phyloP scores from a whole-genome alignment of 2,329 filamentous ascomycete genomes.

The Xylogone sp. region DNA sequence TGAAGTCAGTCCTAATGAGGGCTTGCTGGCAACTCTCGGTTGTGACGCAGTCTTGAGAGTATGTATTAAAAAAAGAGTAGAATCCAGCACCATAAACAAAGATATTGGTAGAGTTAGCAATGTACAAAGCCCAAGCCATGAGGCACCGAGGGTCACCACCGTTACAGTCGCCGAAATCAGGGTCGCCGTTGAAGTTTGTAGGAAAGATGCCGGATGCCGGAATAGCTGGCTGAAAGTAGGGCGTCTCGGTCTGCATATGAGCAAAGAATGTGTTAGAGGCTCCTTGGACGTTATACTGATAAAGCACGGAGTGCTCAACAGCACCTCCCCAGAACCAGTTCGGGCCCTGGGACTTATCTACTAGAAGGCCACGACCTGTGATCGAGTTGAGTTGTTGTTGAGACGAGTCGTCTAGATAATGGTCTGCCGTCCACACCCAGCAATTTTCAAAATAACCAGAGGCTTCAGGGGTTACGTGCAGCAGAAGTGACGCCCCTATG shows the following conservation, averaged over 20 bases:
- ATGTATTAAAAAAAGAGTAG: constrained; percentile 56
- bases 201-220: constrained; percentile 45
- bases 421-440: constrained; percentile 41
- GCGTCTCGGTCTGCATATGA: constrained; percentile 38
- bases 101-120: constrained; percentile 45
- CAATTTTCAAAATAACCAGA: constrained; percentile 40
- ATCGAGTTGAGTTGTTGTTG: constrained; percentile 68
- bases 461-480: constrained; percentile 26
- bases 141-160: constrained; percentile 41
- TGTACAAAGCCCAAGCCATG: constrained; percentile 60
- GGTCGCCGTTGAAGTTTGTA: constrained; percentile 29
- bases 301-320: constrained; percentile 59
- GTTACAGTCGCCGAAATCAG: constrained; percentile 46
- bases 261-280: constrained; percentile 41
- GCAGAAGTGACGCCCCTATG: constrained; percentile 25
- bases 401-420: constrained; percentile 25
- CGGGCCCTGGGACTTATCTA: constrained; percentile 68
- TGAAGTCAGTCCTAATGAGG: no score
- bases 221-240: constrained; percentile 44
- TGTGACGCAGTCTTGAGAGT: constrained; percentile 43
- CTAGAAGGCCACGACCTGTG: constrained; percentile 64
- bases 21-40: constrained; percentile 44
- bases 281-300: constrained; percentile 61
- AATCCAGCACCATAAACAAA: constrained; percentile 46
- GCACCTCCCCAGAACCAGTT: constrained; percentile 75